Evolutionary conservation across 805 yeast species (phyloP).

Genomic region (Torulaspora microellipsoides): DNA sequence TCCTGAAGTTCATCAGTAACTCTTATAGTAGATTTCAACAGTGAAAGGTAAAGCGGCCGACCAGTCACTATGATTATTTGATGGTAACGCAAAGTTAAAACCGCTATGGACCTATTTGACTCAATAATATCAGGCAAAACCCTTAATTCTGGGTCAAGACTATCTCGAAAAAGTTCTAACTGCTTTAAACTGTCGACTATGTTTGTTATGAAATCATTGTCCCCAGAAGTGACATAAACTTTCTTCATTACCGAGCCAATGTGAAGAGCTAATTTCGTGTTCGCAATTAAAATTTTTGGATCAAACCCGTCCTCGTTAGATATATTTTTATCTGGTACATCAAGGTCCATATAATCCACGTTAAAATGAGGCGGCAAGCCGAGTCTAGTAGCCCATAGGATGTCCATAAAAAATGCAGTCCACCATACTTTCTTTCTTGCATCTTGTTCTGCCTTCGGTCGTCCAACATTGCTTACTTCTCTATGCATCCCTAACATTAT

Average conservation of each 20-base stretch:
- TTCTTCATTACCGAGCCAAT: slow-evolving; percentile 32
- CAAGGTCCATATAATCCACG: slow-evolving; percentile 33
- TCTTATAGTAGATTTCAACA: slow-evolving; percentile 31
- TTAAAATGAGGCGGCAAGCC: slow-evolving; percentile 36
- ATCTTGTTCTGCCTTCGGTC: slow-evolving; percentile 26
- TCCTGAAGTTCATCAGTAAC: slow-evolving; percentile 23
- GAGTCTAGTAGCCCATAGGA: slow-evolving; percentile 35
- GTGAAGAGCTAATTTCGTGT: slow-evolving; percentile 21
- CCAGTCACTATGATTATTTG: slow-evolving; percentile 37
- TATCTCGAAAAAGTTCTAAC: slow-evolving; percentile 23
- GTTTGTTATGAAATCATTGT: slow-evolving; percentile 25
- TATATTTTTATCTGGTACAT: slow-evolving; percentile 14
- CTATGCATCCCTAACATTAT: slow-evolving; percentile 34
- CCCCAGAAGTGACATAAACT: slow-evolving; percentile 28
- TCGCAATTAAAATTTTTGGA: slow-evolving; percentile 26
- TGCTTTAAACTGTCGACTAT: slow-evolving; percentile 21
- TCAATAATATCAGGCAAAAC: slow-evolving; percentile 15
- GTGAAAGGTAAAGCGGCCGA: slow-evolving; percentile 35
- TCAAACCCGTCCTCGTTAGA: slow-evolving; percentile 32
- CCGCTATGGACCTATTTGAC: slow-evolving; percentile 28
- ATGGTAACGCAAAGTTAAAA: slow-evolving; percentile 34
- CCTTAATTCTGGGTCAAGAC: slow-evolving; percentile 15
- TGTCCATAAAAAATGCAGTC: slow-evolving; percentile 37
- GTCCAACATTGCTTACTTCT: slow-evolving; percentile 10
- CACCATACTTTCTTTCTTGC: slow-evolving; percentile 38